Base-by-base conservation (phyloP, 495 filamentous ascomycete genomes). In the Penicillium alfredii region DNA sequence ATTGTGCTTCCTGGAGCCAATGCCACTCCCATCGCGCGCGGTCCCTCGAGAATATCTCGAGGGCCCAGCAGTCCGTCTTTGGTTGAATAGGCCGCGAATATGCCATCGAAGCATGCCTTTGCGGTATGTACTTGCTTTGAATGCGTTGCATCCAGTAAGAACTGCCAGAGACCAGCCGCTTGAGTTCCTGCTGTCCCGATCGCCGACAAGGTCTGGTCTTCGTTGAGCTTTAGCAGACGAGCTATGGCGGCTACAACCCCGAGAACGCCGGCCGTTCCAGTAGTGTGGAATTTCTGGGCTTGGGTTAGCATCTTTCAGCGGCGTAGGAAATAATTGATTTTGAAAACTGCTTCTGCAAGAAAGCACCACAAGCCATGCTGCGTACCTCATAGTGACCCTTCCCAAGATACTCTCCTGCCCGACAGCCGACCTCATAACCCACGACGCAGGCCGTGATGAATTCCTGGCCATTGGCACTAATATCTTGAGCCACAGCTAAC, bases 91-190 rank as follows among this genome's bases (percentile, higher is more conserved):
- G 60, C 60, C 1, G 60, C 55, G 33, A 63, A 63, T 2, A 63
- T 59, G 4, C 60, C 60, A 11, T 58, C 60, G 14, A 59, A 61
- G 23, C 60, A 63, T 2, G 60, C 57, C 14, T 61, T 61, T 0
- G 43, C 60, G 0, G 60, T 63, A 32, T 63, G 60, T 0, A 63
- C 60, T 47, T 63, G 60, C 24, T 63, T 63, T 15, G 60, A 63
- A 22, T 63, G 60, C 0, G 55, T 49, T 9, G 60, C 60, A 33
- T 63, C 60, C 8, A 61, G 39, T 8, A 63, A 36, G 36, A 63
- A 63, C 17, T 63, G 60, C 60, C 60, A 63, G 4, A 63, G 42
- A 4, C 60, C 60, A 15, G 60, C 60, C 8, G 60, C 57, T 42
- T 63, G 60, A 1, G 60, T 63, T 10, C 60, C 60, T 8, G 60